phyloP scores from a whole-genome alignment of 1,284 basidiomycete genomes.

The Ganoderma meredithae region DNA sequence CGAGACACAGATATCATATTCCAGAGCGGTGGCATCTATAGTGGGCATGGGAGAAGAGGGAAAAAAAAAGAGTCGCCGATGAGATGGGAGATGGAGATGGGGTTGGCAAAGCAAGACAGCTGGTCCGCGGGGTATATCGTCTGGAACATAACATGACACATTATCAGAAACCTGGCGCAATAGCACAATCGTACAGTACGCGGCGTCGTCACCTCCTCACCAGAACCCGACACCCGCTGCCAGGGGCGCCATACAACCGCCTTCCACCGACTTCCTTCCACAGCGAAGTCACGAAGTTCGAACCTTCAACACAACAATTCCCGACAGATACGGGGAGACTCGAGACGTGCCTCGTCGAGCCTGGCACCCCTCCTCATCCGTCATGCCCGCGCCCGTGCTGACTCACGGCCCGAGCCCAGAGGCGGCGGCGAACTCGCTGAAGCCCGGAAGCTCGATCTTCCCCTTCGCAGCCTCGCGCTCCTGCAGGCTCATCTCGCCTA shows the following conservation, averaged over 20 bases:
- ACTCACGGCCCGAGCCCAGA: slow-evolving; percentile 38
- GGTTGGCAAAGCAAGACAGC: slow-evolving; percentile 1
- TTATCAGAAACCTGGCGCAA: background rate
- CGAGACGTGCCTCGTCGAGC: slow-evolving; percentile 6
- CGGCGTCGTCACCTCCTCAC: background rate
- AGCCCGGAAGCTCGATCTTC: slow-evolving; percentile 59
- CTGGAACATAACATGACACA: background rate
- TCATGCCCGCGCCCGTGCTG: slow-evolving; percentile 5
- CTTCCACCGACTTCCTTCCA: background rate
- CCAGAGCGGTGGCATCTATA: slow-evolving; percentile 12
- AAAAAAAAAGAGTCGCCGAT: background rate
- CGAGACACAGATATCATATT: background rate
- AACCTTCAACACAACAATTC: slow-evolving; percentile 3
- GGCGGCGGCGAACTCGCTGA: slow-evolving; percentile 68
- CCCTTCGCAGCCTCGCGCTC: slow-evolving; percentile 27
- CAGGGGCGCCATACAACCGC: background rate
- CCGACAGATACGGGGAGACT: background rate
- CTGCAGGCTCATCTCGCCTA: slow-evolving; percentile 29
- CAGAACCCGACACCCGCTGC: background rate
- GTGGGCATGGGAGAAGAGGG: background rate
- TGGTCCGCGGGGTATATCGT: slow-evolving; percentile 7
- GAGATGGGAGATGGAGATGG: slow-evolving; percentile 2
- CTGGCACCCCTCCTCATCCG: background rate
- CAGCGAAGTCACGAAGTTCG: slow-evolving; percentile 1
- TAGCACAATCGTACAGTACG: slow-evolving; percentile 4